Percentiles rank a stretch among this genome's conserved stretches.
phyloP scores from a whole-genome alignment of 495 filamentous ascomycete genomes.

The Alectoria sarmentosa region DNA sequence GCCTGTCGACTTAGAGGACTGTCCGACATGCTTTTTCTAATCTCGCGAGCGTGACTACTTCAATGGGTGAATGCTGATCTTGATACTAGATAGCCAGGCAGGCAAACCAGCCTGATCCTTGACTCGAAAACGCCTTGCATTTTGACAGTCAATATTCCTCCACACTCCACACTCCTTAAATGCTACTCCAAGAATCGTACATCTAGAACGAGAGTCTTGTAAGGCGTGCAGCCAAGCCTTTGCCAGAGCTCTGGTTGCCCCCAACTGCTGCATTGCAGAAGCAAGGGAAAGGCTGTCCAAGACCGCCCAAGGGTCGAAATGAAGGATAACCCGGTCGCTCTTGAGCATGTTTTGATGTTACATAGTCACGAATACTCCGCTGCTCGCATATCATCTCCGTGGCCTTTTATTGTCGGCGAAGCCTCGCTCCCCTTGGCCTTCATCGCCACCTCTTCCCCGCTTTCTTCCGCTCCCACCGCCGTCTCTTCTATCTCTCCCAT shows the following conservation, averaged over 20 bases:
- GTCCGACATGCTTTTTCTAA: no score
- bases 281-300: neutral
- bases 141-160: neutral
- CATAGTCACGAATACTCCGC: neutral
- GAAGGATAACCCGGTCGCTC: neutral
- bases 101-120: neutral
- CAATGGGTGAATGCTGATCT: no score
- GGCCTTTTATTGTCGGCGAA: conserved; percentile 26
- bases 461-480: conserved; percentile 23
- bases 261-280: neutral
- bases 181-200: neutral
- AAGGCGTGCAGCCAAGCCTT: neutral
- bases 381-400: conserved; percentile 11
- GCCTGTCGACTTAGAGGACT: no score
- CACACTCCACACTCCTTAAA: neutral
- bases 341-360: conserved; percentile 4
- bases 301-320: neutral
- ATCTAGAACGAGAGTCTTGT: neutral
- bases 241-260: no score
- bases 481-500: conserved; percentile 23
- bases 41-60: no score
- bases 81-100: no score
- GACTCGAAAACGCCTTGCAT: neutral
- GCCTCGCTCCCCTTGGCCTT: conserved; percentile 14
- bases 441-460: conserved; percentile 23